A percentile compares a stretch with the other conserved stretches of the same genome.
These are phyloP conservation scores for Claviceps sp. DNA, from an alignment of 2,329 filamentous ascomycete genomes.

Conservation along the genomic window DNA sequence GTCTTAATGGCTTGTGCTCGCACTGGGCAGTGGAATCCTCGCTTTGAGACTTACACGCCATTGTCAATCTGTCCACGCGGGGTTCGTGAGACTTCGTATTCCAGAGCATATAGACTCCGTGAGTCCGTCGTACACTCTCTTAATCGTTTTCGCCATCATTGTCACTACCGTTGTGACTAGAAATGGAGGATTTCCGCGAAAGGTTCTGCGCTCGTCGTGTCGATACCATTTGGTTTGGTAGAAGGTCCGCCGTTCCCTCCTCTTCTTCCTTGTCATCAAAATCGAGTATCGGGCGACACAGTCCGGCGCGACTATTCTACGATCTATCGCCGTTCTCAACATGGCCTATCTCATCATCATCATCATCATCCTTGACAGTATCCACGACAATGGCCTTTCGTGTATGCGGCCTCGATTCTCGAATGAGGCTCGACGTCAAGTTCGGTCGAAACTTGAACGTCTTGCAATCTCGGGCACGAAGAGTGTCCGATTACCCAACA, in stretches of 20 bases:
- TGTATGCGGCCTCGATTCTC: conserved; percentile 12
- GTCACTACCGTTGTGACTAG: conserved; percentile 4
- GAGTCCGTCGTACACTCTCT: conserved; percentile 2
- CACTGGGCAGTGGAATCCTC: conserved; percentile 8
- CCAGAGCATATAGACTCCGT: conserved; percentile 1
- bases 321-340: neutral
- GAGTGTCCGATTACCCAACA: neutral
- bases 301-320: neutral
- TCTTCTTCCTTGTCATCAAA: conserved; percentile 2
- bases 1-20: conserved; percentile 6
- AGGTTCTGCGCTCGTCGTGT: neutral
- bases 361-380: conserved; percentile 13
- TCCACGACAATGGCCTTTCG: conserved; percentile 15
- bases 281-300: neutral
- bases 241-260: neutral
- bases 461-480: conserved; percentile 3
- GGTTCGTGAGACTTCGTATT: conserved; percentile 6
- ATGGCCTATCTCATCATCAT: conserved; percentile 7
- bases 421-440: neutral
- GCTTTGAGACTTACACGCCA: conserved; percentile 7
- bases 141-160: neutral
- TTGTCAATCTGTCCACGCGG: conserved; percentile 14
- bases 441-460: conserved; percentile 5
- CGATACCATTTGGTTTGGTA: neutral
- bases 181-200: neutral